Percentiles rank a stretch among this genome's conserved stretches.
Conservation (phyloP, 768 basidiomycete genomes). For the Candolleomyces efflorescens region DNA sequence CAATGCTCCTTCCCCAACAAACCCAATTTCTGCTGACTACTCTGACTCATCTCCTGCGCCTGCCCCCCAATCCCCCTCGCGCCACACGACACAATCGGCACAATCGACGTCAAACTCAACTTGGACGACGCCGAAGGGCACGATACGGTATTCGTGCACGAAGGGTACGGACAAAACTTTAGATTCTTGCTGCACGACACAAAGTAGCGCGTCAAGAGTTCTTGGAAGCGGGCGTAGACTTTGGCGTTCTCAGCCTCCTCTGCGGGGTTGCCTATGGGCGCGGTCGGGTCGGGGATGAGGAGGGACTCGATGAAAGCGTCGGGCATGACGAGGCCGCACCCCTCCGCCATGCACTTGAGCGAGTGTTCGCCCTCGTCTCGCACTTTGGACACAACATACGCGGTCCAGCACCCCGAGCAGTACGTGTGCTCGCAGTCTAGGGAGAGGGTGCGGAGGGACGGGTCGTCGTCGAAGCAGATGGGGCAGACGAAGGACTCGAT, state of each 20-base stretch:
- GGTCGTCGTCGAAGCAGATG: conserved; percentile 85
- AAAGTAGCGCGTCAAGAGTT: conserved; percentile 85
- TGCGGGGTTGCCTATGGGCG: conserved; percentile 18
- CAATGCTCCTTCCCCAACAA: conserved; percentile 52
- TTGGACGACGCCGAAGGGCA: conserved; percentile 80
- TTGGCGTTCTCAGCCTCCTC: conserved; percentile 40
- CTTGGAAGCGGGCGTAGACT: conserved; percentile 70
- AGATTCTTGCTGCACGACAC: conserved; percentile 79
- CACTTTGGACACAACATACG: conserved; percentile 77
- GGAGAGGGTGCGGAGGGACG: conserved; percentile 54
- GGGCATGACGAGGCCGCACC: conserved; percentile 60
- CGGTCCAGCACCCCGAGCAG: conserved; percentile 80
- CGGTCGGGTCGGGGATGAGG: conserved; percentile 35
- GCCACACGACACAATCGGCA: conserved; percentile 87
- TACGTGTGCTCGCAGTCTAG: conserved; percentile 83
- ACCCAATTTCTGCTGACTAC: conserved; percentile 18
- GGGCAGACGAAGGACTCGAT: conserved; percentile 76
- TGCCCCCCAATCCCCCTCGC: conserved; percentile 45
- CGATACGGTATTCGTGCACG: conserved; percentile 91
- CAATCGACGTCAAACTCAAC: conserved; percentile 66
- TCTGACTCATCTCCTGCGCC: conserved; percentile 29
- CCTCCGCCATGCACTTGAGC: conserved; percentile 79
- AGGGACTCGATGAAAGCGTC: conserved; percentile 58
- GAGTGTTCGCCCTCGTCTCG: conserved; percentile 72
- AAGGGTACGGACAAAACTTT: conserved; percentile 94